These are phyloP conservation scores for Psilocybe subaeruginosa DNA, from an alignment of 768 basidiomycete species.

Conservation along the genomic window DNA sequence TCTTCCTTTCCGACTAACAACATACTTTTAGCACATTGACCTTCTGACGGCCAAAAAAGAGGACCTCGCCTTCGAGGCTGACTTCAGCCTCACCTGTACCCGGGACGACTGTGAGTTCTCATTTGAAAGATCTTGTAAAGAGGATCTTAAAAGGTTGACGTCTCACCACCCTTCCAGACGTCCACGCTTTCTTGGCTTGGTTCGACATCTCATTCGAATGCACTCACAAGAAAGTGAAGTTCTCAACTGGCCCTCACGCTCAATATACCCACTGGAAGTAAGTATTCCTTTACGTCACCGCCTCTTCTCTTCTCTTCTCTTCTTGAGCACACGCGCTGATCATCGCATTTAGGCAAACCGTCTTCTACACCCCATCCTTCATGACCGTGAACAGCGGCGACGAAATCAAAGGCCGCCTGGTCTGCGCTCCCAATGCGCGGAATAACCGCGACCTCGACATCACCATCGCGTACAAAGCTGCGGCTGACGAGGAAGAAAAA, in stretches of 20 bases:
- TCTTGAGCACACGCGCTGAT: not conserved
- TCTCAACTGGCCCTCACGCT: conserved; percentile 97
- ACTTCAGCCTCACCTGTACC: conserved; percentile 80
- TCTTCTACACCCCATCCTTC: conserved; percentile 92
- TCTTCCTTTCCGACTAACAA: not conserved
- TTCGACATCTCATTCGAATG: conserved; percentile 96
- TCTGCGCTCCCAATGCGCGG: conserved; percentile 86
- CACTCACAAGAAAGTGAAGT: conserved; percentile 93
- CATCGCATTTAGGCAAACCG: conserved; percentile 74
- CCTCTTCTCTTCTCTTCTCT: not conserved
- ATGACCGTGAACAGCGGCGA: conserved; percentile 73
- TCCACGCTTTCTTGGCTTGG: conserved; percentile 99
- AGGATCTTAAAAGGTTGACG: not conserved
- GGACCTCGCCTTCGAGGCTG: conserved; percentile 83
- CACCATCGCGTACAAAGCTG: conserved; percentile 66
- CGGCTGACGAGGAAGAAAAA: conserved; percentile 32
- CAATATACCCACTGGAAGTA: conserved; percentile 97
- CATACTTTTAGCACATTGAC: conserved; percentile 72
- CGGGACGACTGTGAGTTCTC: conserved; percentile 86
- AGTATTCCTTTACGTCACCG: conserved; percentile 32
- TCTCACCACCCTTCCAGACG: conserved; percentile 51
- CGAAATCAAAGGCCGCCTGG: conserved; percentile 67
- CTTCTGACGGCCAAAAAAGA: conserved; percentile 92
- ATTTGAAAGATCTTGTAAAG: not conserved
- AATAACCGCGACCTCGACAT: conserved; percentile 98